phyloP scores from a whole-genome alignment of 73 alveolate species.

The Symbiodinium pilosum region DNA sequence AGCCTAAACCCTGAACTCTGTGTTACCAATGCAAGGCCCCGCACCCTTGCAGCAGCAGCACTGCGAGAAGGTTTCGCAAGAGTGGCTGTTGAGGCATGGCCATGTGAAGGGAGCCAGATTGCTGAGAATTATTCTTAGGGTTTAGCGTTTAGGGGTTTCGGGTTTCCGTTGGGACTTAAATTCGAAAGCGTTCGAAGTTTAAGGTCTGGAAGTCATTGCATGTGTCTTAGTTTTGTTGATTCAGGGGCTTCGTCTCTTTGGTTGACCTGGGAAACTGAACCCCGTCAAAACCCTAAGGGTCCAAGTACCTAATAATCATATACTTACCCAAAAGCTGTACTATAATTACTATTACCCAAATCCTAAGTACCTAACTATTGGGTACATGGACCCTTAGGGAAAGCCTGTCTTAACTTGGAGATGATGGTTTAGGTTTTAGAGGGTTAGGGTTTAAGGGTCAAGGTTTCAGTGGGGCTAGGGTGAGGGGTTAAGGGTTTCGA shows the following conservation, averaged over 20 bases:
- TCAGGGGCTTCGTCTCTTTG: too few species aligned
- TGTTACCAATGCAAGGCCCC: not conserved
- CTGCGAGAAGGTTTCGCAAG: not conserved
- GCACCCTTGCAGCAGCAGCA: not conserved
- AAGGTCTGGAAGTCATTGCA: too few species aligned
- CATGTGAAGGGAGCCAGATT: not conserved
- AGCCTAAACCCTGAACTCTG: not conserved
- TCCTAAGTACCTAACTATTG: too few species aligned
- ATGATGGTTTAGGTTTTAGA: not conserved
- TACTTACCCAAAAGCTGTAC: too few species aligned
- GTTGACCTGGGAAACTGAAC: too few species aligned
- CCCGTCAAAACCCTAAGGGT: too few species aligned
- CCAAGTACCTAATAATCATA: too few species aligned
- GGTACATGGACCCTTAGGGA: too few species aligned
- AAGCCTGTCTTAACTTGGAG: too few species aligned
- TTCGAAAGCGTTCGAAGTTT: not conserved
- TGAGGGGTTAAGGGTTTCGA: too few species aligned
- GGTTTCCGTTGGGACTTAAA: not conserved
- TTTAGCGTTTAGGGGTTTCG: not conserved
- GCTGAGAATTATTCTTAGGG: not conserved
- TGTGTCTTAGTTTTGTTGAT: too few species aligned
- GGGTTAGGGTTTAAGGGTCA: not conserved
- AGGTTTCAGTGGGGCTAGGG: not conserved
- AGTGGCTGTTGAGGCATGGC: not conserved
- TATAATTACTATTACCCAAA: too few species aligned